These are phyloP conservation scores for Termitomyces sp. DNA, from an alignment of 768 basidiomycete genomes.

Conservation along the genomic window DNA sequence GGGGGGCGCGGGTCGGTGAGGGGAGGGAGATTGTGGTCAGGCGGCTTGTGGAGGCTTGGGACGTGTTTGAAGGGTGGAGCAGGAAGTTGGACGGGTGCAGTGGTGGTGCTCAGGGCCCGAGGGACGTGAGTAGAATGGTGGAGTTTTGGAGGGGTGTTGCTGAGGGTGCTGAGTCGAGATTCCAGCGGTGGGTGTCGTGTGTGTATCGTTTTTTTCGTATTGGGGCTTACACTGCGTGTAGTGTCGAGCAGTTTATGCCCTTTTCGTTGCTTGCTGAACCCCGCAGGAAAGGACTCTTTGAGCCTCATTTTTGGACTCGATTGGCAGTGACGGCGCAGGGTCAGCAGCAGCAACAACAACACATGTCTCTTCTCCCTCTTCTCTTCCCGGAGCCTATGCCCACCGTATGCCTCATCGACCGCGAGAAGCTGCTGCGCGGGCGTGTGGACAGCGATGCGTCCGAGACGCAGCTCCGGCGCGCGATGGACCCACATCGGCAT, in stretches of 20 bases:
- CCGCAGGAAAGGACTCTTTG: slow-evolving; percentile 66
- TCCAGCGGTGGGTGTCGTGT: slow-evolving; percentile 47
- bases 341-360: slow-evolving; percentile 22
- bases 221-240: slow-evolving; percentile 19
- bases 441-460: slow-evolving; percentile 66
- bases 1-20: slow-evolving; percentile 30
- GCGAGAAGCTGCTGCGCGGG: slow-evolving; percentile 56
- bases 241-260: slow-evolving; percentile 74
- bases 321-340: slow-evolving; percentile 17
- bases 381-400: slow-evolving; percentile 76
- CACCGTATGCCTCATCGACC: slow-evolving; percentile 60
- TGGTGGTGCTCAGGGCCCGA: slow-evolving; percentile 34
- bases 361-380: slow-evolving; percentile 54
- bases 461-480: slow-evolving; percentile 56
- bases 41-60: slow-evolving; percentile 34
- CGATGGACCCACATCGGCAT: slow-evolving; percentile 41
- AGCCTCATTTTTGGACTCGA: slow-evolving; percentile 71
- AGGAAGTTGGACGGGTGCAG: slow-evolving; percentile 44
- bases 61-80: slow-evolving; percentile 48
- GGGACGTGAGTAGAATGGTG: slow-evolving; percentile 46
- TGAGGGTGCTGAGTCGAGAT: slow-evolving; percentile 44
- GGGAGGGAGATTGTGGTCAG: slow-evolving; percentile 40
- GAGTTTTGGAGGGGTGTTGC: slow-evolving; percentile 53
- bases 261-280: slow-evolving; percentile 74
- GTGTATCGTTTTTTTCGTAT: neutral